phyloP scores from a whole-genome alignment of 2,329 filamentous ascomycete species.

The Amauroascus verrucosus region DNA sequence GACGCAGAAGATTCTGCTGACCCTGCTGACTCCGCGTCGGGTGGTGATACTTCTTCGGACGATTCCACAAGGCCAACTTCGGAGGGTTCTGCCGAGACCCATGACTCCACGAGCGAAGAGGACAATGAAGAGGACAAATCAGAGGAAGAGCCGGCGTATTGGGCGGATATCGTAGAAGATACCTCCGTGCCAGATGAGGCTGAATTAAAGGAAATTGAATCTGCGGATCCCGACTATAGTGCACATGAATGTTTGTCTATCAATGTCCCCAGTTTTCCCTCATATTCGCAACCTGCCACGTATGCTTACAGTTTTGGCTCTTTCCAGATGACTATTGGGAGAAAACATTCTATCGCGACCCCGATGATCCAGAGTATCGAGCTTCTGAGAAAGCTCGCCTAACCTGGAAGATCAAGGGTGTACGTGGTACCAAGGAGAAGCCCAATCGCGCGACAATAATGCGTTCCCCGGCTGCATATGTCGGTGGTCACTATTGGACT shows the following conservation, averaged over 20 bases:
- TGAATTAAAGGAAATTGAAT: constrained; percentile 49
- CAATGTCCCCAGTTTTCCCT: neutral
- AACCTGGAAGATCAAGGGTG: constrained; percentile 48
- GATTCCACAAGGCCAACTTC: constrained; percentile 13
- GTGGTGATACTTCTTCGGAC: constrained; percentile 10
- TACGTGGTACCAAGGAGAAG: constrained; percentile 51
- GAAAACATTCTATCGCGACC: constrained; percentile 44
- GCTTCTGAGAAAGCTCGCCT: constrained; percentile 47
- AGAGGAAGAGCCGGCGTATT: constrained; percentile 34
- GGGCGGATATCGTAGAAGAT: constrained; percentile 49
- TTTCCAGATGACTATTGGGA: constrained; percentile 47
- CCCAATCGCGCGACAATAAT: constrained; percentile 51
- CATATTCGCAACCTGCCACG: neutral
- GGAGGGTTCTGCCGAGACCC: constrained; percentile 8
- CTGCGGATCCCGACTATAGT: constrained; percentile 39
- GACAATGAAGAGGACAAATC: constrained; percentile 8
- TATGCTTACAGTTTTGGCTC: constrained; percentile 5
- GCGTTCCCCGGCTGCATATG: constrained; percentile 45
- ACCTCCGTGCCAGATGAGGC: constrained; percentile 45
- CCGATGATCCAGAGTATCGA: constrained; percentile 49
- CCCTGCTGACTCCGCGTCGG: neutral
- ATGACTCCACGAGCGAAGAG: constrained; percentile 13
- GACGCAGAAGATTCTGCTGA: constrained; percentile 3
- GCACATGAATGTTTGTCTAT: constrained; percentile 44
- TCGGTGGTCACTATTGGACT: constrained; percentile 54